These are phyloP conservation scores for Pyrenochaeta sp. DNA, from an alignment of 2,329 filamentous ascomycete species.

Conservation along the genomic window DNA sequence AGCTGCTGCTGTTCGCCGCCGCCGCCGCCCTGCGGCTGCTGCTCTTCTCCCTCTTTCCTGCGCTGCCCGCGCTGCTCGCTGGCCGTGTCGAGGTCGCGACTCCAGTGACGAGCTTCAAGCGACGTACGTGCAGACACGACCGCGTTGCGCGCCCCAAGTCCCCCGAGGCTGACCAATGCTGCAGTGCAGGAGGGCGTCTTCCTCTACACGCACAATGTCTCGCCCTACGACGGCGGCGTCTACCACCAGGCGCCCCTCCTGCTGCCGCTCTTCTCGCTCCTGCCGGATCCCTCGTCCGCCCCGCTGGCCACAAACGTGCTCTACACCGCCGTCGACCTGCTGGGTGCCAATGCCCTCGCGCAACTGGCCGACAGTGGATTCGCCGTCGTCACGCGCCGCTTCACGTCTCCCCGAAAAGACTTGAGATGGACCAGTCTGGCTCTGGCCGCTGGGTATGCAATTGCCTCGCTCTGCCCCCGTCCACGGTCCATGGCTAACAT, in stretches of 20 bases:
- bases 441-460: slow-evolving; percentile 78
- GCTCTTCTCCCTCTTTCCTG: slow-evolving; percentile 82
- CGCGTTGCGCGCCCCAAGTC: too few relatives aligned
- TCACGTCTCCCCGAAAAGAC: slow-evolving; percentile 77
- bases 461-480: too few relatives aligned
- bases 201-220: slow-evolving; percentile 94
- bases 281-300: slow-evolving; percentile 72
- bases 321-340: slow-evolving; percentile 80
- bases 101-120: slow-evolving; percentile 96
- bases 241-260: slow-evolving; percentile 81
- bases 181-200: slow-evolving; percentile 95
- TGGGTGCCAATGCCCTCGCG: slow-evolving; percentile 80
- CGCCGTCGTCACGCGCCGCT: slow-evolving; percentile 74
- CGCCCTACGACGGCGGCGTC: slow-evolving; percentile 93
- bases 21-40: slow-evolving; percentile 81
- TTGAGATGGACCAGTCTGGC: slow-evolving; percentile 77
- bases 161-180: slow-evolving; percentile 13
- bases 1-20: slow-evolving; percentile 73
- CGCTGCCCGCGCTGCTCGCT: slow-evolving; percentile 82
- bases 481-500: slow-evolving; percentile 19
- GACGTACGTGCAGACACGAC: slow-evolving; percentile 66
- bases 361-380: slow-evolving; percentile 83
- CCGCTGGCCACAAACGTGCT: slow-evolving; percentile 80
- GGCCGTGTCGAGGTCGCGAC: slow-evolving; percentile 96
- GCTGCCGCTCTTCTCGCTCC: slow-evolving; percentile 86